Conservation (phyloP, 2,329 filamentous ascomycete genomes). For the Aureobasidium musti region DNA sequence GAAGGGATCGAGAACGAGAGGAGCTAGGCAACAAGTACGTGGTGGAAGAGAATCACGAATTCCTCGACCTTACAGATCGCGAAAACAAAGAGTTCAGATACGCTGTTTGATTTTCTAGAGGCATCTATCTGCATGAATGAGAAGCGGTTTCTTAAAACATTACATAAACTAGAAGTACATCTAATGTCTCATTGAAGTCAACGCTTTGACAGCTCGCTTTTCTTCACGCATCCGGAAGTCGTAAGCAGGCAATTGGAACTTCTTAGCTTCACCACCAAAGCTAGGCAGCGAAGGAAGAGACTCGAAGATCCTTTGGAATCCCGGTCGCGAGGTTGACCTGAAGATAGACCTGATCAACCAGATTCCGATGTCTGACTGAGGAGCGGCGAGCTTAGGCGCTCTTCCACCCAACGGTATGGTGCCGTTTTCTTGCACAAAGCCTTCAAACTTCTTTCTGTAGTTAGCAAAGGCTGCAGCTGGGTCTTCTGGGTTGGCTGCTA, state of each 20-base stretch:
- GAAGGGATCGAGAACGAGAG: conserved; percentile 34
- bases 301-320: conserved; percentile 12
- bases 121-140: not conserved
- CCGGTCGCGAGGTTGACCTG: conserved; percentile 31
- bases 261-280: not conserved
- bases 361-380: conserved; percentile 36
- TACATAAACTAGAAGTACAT: too few relatives aligned
- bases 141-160: too few relatives aligned
- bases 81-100: conserved; percentile 38
- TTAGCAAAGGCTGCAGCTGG: conserved; percentile 33
- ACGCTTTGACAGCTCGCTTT: not conserved
- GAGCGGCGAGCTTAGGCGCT: conserved; percentile 33
- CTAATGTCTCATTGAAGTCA: not conserved
- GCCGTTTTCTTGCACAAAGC: conserved; percentile 35
- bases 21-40: conserved; percentile 32
- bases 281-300: conserved; percentile 10
- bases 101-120: conserved; percentile 1
- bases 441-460: conserved; percentile 34
- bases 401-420: conserved; percentile 38
- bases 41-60: conserved; percentile 9
- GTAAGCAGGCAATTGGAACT: not conserved
- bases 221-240: not conserved
- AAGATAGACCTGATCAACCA: conserved; percentile 34
- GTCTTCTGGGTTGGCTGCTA: conserved; percentile 34
- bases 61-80: conserved; percentile 60